Base-by-base conservation (phyloP, 176 grass and related monocot species). In the Chloris gayana region DNA sequence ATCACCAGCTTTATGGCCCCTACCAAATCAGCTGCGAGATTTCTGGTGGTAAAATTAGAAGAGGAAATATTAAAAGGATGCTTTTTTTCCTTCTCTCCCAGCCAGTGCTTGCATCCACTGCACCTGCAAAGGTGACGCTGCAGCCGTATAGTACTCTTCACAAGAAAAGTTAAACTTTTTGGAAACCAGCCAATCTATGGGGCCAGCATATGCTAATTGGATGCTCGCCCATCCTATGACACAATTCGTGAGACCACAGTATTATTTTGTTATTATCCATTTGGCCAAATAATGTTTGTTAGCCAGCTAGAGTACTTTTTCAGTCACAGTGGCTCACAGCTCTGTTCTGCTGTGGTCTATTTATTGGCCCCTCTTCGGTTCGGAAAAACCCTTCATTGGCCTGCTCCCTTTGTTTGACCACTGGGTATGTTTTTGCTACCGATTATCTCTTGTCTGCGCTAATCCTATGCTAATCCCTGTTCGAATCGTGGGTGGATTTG, bases 341-440 rank as follows among this genome's bases (percentile, higher is more conserved):
- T 29, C 62, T 33, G 85, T 56, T 74, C 68, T 67, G 56, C 50
- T 37, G 19, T 70, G 15, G 44, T 57, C 74, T 86, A 86, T 82
- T 89, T 89, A 89, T 86, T 85, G 50, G 83, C 30, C 73, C 83
- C 38, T 73, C 60, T 54, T 49, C 68, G 65, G 49, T 60, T 51
- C 30, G 49, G 31, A 78, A 17, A 78, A 73, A 58, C 25, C 59
- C 67, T 82, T 61, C 79, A 27, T 74, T 86, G 64, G 47, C 59
- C 30, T 60, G 11, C 64, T 32, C 60, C 54, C 54, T 57, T 11
- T 57, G 54, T 57, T 57, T 57, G 70, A 26, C 58, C 59, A 44
- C n/a, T 82, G 67, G 81, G 88, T 89, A 86, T 62, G 87, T 30
- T 27, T 26, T 4, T 9, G 51, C 38, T 64, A 31, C 45, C n/a